Conservation (phyloP, 2,329 filamentous ascomycete species). For the Incumbomyces lentus region DNA sequence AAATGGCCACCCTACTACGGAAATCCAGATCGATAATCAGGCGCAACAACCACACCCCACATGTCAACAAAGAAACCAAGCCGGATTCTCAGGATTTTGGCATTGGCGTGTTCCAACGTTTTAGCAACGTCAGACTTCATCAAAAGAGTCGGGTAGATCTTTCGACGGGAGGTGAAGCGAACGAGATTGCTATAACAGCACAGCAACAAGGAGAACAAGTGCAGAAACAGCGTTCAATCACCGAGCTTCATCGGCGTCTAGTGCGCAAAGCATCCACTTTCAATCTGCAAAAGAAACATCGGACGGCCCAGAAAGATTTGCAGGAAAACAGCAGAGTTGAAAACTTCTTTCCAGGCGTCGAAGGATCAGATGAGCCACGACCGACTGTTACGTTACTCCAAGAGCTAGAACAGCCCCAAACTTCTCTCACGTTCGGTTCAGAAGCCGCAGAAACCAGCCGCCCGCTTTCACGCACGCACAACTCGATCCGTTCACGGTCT, state of each 20-base stretch:
- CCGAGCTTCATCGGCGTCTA: conserved; percentile 15
- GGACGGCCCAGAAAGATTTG: not conserved
- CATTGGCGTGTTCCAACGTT: not conserved
- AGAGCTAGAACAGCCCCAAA: not conserved
- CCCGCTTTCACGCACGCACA: not conserved
- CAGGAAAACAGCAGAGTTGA: not conserved
- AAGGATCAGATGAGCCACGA: conserved; percentile 3
- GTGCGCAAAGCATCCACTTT: conserved; percentile 18
- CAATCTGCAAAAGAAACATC: conserved; percentile 12
- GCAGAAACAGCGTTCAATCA: conserved; percentile 9
- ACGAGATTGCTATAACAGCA: not conserved
- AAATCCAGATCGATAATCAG: conserved; percentile 14
- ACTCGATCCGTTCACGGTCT: not conserved
- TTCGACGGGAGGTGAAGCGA: conserved; percentile 5
- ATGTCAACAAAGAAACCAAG: not conserved
- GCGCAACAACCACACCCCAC: not conserved
- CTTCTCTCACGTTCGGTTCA: not conserved
- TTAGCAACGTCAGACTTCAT: conserved; percentile 1
- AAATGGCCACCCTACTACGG: conserved; percentile 13
- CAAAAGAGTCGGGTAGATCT: conserved; percentile 6
- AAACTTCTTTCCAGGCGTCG: conserved; percentile 1
- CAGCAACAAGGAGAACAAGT: conserved; percentile 3
- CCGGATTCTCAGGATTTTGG: conserved; percentile 2
- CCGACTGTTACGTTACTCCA: not conserved
- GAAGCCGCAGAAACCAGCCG: not conserved